Base-by-base conservation (phyloP, 352 stramenopile species). In the Phytopythium ostracodes region DNA sequence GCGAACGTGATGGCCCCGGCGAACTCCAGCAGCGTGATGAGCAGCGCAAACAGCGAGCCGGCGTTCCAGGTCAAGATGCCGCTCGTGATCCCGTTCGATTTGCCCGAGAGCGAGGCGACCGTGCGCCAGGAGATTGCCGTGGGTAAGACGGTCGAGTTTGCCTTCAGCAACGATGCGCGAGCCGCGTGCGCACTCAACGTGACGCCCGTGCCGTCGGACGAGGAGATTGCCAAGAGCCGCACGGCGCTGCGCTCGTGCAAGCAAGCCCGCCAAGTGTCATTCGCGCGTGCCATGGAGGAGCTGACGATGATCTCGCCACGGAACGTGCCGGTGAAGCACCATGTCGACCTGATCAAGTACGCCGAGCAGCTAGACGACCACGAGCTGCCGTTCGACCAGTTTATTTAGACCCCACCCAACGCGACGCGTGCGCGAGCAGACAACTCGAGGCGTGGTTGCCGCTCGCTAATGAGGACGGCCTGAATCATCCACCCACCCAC, bases 281-380 rank as follows among this genome's bases (percentile, higher is more conserved):
- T 93, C 56, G 84, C 84, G 7, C 70, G 73, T 56, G 84, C 84
- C 6, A 93, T 93, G 84, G 80, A 80, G 42, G 77, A 81, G 27
- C 66, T 93, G 56, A 91, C 73, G 68, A 88, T 82, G 70, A 85
- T 93, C 49, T 91, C 84, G 56, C 84, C 82, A 38, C 81, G 84
- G 60, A 78, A 91, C 68, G 71, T 87, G 59, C 84, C 84, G 33
- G 79, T 93, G 65, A 87, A 88, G 69, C 79, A 89, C 62, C 79
- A 81, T 64, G 72, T 93, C 42, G 84, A 93, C 62, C 62, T 93
- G 50, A 93, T 93, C 76, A 89, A 93, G 79, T 91, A 91, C 64
- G 84, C 84, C 24, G 84, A 89, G 64, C 75, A 89, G 61, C 77
- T 93, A 10, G 83, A 92, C 59, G 75, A 91, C 66, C 66, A 84